Conservation (phyloP, 305 asterid species). For the Euphrasia arctica region DNA sequence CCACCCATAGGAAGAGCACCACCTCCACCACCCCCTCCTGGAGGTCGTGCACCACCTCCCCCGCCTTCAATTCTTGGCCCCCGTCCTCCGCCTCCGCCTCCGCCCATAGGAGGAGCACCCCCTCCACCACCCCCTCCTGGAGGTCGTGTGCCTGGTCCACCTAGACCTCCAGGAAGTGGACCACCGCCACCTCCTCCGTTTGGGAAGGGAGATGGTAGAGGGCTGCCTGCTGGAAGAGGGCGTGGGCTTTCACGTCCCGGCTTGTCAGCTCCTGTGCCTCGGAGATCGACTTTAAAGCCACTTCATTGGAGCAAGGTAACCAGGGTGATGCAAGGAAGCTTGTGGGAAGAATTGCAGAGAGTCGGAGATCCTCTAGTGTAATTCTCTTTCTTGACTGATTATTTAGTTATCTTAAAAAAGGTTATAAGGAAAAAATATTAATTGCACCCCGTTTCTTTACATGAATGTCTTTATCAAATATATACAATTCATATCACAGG, state of each 20-base stretch:
- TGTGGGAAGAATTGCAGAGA: slow-evolving; percentile 98
- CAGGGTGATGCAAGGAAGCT: slow-evolving; percentile 97
- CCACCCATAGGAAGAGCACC: slow-evolving; percentile 4
- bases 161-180: slow-evolving; percentile 79
- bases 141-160: slow-evolving; percentile 67
- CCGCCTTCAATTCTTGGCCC: slow-evolving; percentile 22
- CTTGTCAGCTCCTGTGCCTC: slow-evolving; percentile 39
- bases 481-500: slow-evolving; percentile 5
- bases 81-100: slow-evolving; percentile 28
- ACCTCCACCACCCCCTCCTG: slow-evolving; percentile 33
- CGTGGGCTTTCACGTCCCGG: slow-evolving; percentile 52
- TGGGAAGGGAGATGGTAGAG: slow-evolving; percentile 51
- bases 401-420: neutral
- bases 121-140: slow-evolving; percentile 39
- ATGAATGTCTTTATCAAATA: slow-evolving; percentile 16
- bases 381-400: slow-evolving; percentile 32
- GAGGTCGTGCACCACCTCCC: slow-evolving; percentile 25
- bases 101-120: slow-evolving; percentile 25
- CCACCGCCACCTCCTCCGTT: slow-evolving; percentile 91
- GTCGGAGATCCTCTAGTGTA: slow-evolving; percentile 90
- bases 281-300: slow-evolving; percentile 86
- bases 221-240: slow-evolving; percentile 38
- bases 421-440: neutral
- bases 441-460: slow-evolving; percentile 3
- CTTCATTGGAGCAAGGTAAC: slow-evolving; percentile 99